Evolutionary conservation across 306 rosid species (phyloP).

Genomic region (Malus sylvestris): DNA sequence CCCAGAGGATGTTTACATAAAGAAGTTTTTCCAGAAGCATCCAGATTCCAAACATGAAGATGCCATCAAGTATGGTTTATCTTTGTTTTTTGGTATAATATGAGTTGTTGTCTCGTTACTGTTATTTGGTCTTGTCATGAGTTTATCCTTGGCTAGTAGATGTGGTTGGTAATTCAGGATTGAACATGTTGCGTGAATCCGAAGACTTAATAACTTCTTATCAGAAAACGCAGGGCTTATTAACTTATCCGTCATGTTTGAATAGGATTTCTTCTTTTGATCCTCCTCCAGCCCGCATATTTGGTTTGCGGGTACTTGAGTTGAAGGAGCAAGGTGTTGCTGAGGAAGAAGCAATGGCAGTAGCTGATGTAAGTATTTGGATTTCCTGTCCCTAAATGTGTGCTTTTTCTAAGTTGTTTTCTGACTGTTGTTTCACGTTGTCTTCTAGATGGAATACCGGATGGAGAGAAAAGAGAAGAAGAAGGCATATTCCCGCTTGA

Average conservation of each 20-base stretch:
- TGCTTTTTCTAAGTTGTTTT: background rate
- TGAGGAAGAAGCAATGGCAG: slow-evolving; percentile 74
- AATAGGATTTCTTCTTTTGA: slow-evolving; percentile 61
- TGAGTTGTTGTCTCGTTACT: background rate
- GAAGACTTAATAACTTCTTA: background rate
- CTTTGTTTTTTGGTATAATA: background rate
- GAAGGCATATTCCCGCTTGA: slow-evolving; percentile 64
- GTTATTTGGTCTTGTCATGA: background rate
- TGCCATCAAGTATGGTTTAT: slow-evolving; percentile 49
- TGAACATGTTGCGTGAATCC: background rate
- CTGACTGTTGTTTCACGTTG: slow-evolving; percentile 8
- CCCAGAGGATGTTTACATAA: slow-evolving; percentile 77
- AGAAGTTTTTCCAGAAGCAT: slow-evolving; percentile 57
- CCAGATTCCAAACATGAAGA: slow-evolving; percentile 72
- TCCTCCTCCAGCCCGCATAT: slow-evolving; percentile 78
- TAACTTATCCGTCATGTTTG: slow-evolving; percentile 20
- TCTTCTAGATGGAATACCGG: slow-evolving; percentile 69
- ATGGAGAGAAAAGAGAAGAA: slow-evolving; percentile 62
- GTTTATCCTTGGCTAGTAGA: background rate
- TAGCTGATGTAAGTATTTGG: slow-evolving; percentile 57
- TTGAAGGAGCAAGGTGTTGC: slow-evolving; percentile 64
- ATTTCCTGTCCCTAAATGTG: background rate
- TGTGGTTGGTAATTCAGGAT: slow-evolving; percentile 6
- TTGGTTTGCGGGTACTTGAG: slow-evolving; percentile 60
- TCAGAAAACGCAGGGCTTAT: background rate